Evolutionary conservation across 768 basidiomycete species (phyloP).

Genomic region (Lactifluus subvellereus): DNA sequence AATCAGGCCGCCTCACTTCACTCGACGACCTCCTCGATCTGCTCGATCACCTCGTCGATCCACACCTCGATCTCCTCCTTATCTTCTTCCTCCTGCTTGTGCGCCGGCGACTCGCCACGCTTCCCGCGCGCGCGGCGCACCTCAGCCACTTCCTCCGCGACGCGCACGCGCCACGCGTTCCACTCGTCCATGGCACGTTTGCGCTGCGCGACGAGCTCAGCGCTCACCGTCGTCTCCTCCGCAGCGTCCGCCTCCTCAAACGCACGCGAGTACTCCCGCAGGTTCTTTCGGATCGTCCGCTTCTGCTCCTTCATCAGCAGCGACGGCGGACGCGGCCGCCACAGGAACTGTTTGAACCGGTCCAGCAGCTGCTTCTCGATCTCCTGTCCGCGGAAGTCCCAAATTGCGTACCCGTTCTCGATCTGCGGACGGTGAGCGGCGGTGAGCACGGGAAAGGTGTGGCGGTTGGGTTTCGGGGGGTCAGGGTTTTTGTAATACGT

Average conservation of each 20-base stretch:
- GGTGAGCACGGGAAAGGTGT: neutral
- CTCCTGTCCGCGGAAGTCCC: slow-evolving; percentile 98
- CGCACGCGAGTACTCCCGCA: slow-evolving; percentile 82
- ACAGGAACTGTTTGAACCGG: slow-evolving; percentile 97
- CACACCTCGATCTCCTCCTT: slow-evolving; percentile 92
- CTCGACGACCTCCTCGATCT: slow-evolving; percentile 70
- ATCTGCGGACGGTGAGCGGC: slow-evolving; percentile 46
- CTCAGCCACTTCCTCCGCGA: slow-evolving; percentile 59
- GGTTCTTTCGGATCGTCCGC: slow-evolving; percentile 76
- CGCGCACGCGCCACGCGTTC: slow-evolving; percentile 90
- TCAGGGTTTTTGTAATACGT: slow-evolving; percentile 26
- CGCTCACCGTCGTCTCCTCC: slow-evolving; percentile 91
- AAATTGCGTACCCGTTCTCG: slow-evolving; percentile 93
- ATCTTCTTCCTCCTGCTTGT: slow-evolving; percentile 48
- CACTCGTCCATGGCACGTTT: slow-evolving; percentile 95
- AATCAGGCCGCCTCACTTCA: slow-evolving; percentile 20
- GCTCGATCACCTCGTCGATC: slow-evolving; percentile 90
- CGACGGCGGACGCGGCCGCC: slow-evolving; percentile 92
- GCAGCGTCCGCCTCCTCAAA: slow-evolving; percentile 98
- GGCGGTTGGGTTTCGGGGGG: neutral
- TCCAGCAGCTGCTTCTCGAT: slow-evolving; percentile 84
- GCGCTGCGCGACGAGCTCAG: slow-evolving; percentile 85
- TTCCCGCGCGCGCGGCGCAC: slow-evolving; percentile 41
- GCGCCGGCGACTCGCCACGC: slow-evolving; percentile 26
- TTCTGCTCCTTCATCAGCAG: slow-evolving; percentile 86